Evolutionary conservation across 2,329 filamentous ascomycete genomes (phyloP), one percentile per base, ranked within the genome.

Genomic region (Metarhizium brunneum): DNA sequence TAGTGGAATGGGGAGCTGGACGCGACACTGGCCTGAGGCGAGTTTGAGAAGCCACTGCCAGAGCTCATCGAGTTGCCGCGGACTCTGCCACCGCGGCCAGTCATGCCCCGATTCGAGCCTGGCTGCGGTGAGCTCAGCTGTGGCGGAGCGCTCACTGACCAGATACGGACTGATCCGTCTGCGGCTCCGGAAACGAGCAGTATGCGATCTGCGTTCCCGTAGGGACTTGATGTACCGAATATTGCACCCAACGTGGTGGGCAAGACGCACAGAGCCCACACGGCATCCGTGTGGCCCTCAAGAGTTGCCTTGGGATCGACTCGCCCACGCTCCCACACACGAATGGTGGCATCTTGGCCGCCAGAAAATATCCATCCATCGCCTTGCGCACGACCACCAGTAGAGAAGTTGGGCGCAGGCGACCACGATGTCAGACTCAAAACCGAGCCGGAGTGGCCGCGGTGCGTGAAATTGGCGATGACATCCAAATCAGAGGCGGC

Each of bases 281-380:
- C 90, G 4, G 92, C 90, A 75, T 99, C 94, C 0, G 88, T 95
- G 66, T 97, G 94, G 1, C 92, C 92, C 62, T 96, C 90, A 4
- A 99, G 77, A 0, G 91, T 96, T 2, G 91, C 91, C 71, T 97
- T 97, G 7, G 94, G 91, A 67, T 97, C 94, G 36, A 99, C 90
- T 50, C 92, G 80, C 32, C 92, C 92, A 52, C 92, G 84, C 71
- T 99, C 92, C 94, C 94, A 99, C 0, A 99, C 91, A 35, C 92
- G 84, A 42, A 99, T 85, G 6, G 90, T 95, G 18, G 89, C 85
- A 70, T 99, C 94, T 69, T 96, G 91, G 4, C 94, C 94, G 58
- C 94, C 94, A 5, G 92, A 97, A 71, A 99, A 99, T 61, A 99
- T 92, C 94, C 94, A 99, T 32, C 94, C 94, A 64, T 97, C 94